These are phyloP conservation scores for Hypoxylon lienhwacheense DNA, from an alignment of 495 filamentous ascomycete species.

Conservation along the genomic window DNA sequence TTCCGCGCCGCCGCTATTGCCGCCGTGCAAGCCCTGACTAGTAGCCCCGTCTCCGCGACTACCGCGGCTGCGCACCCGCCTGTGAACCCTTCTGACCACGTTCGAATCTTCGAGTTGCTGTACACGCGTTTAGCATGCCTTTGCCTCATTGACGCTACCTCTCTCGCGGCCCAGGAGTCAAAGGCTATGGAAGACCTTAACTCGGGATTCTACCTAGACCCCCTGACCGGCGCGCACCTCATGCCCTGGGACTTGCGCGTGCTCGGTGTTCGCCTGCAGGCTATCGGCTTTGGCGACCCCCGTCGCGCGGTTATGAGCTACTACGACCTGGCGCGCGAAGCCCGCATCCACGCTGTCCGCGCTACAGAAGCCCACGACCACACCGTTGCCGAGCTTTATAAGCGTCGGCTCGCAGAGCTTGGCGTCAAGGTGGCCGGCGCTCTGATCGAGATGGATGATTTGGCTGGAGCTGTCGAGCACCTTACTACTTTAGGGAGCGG, in stretches of 20 bases:
- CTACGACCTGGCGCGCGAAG: slow-evolving; percentile 84
- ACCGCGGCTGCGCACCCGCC: slow-evolving; percentile 42
- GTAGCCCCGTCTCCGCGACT: slow-evolving; percentile 41
- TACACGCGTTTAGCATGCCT: slow-evolving; percentile 85
- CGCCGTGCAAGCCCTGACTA: slow-evolving; percentile 68
- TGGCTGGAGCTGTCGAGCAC: slow-evolving; percentile 72
- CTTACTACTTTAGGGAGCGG: slow-evolving; percentile 51
- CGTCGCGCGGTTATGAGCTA: slow-evolving; percentile 83
- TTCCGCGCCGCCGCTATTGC: slow-evolving; percentile 75
- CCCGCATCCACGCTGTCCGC: slow-evolving; percentile 55
- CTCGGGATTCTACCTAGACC: slow-evolving; percentile 65
- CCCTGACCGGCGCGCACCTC: slow-evolving; percentile 56
- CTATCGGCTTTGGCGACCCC: slow-evolving; percentile 78
- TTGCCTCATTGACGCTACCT: slow-evolving; percentile 65
- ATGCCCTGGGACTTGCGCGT: slow-evolving; percentile 88
- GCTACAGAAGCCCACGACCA: slow-evolving; percentile 42
- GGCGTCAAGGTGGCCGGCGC: slow-evolving; percentile 78
- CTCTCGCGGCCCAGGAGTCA: slow-evolving; percentile 82
- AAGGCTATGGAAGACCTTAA: slow-evolving; percentile 81
- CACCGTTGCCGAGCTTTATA: slow-evolving; percentile 64
- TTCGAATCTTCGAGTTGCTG: slow-evolving; percentile 71
- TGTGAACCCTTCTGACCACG: slow-evolving; percentile 58
- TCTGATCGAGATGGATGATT: slow-evolving; percentile 88
- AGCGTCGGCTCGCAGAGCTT: slow-evolving; percentile 66
- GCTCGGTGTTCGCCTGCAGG: slow-evolving; percentile 77